A percentile compares a stretch with the other conserved stretches of the same genome.
phyloP scores from a whole-genome alignment of 345 rosid species.

The Melaleuca alternifolia region DNA sequence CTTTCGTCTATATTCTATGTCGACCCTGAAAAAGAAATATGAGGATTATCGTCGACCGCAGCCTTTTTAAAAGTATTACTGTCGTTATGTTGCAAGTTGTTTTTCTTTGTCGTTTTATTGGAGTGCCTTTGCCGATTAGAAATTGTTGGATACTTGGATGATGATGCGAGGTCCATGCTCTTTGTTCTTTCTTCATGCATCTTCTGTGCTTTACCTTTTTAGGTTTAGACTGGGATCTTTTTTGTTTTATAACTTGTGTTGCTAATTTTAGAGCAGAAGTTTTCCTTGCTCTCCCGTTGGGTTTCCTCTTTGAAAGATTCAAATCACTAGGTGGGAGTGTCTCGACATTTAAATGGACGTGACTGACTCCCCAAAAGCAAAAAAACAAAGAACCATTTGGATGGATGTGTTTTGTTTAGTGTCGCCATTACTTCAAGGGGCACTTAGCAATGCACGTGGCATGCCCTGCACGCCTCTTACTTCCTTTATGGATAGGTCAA shows the following conservation, averaged over 20 bases:
- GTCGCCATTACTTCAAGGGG: background rate
- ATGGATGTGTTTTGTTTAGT: background rate
- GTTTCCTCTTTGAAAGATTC: background rate
- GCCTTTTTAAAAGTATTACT: background rate
- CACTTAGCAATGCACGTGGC: background rate
- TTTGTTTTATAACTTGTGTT: background rate
- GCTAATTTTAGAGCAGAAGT: background rate
- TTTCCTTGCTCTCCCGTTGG: background rate
- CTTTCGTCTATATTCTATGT: background rate
- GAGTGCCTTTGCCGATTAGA: background rate
- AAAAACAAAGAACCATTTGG: rapidly evolving
- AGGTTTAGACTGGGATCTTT: background rate
- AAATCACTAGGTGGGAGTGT: background rate
- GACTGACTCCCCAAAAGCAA: background rate
- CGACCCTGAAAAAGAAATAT: background rate
- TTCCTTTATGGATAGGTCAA: background rate
- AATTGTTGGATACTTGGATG: background rate
- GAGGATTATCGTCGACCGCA: background rate
- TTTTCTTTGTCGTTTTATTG: background rate
- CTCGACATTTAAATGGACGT: background rate
- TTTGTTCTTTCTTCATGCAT: background rate
- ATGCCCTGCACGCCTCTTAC: background rate
- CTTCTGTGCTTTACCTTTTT: background rate
- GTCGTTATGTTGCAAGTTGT: no score
- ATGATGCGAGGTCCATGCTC: background rate